A percentile compares a stretch with the other conserved stretches of the same genome.
These are phyloP conservation scores for Mycena metata DNA, from an alignment of 768 basidiomycete genomes.

Conservation along the genomic window DNA sequence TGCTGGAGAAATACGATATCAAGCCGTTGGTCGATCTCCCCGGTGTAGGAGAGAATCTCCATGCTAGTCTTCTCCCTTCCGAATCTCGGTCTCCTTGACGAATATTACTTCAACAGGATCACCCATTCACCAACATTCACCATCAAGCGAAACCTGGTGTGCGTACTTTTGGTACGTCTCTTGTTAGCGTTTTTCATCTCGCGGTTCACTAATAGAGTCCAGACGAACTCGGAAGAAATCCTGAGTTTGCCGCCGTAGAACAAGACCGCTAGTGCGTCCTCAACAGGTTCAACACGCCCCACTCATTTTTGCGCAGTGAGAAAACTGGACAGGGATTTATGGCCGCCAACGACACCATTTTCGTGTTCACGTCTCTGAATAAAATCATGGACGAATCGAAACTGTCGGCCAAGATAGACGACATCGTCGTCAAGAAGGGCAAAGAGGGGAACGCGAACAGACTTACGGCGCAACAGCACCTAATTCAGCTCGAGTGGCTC, in stretches of 20 bases:
- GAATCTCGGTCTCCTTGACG: not conserved
- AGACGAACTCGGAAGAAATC: conserved; percentile 22
- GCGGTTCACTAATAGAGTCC: not conserved
- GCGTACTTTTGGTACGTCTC: conserved; percentile 21
- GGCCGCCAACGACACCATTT: conserved; percentile 4
- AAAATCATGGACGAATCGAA: conserved; percentile 6
- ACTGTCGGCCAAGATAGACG: conserved; percentile 6
- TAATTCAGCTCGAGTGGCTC: conserved; percentile 26
- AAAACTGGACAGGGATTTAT: conserved; percentile 28
- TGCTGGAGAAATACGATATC: conserved; percentile 38
- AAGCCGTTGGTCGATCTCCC: conserved; percentile 45
- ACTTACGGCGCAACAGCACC: conserved; percentile 2
- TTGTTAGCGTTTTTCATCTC: not conserved
- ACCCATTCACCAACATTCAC: conserved; percentile 6
- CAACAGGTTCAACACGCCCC: not conserved
- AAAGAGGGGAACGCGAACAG: not conserved
- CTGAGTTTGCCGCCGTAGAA: conserved; percentile 20
- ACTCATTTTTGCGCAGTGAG: not conserved
- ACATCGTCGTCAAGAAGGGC: conserved; percentile 1
- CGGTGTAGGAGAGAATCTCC: conserved; percentile 50
- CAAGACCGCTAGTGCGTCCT: conserved; percentile 18
- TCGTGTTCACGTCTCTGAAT: conserved; percentile 19
- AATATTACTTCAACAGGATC: not conserved
- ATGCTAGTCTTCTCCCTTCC: not conserved
- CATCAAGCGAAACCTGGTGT: conserved; percentile 14